Base-by-base conservation (phyloP, 345 rosid species). In the Linum lewisii region DNA sequence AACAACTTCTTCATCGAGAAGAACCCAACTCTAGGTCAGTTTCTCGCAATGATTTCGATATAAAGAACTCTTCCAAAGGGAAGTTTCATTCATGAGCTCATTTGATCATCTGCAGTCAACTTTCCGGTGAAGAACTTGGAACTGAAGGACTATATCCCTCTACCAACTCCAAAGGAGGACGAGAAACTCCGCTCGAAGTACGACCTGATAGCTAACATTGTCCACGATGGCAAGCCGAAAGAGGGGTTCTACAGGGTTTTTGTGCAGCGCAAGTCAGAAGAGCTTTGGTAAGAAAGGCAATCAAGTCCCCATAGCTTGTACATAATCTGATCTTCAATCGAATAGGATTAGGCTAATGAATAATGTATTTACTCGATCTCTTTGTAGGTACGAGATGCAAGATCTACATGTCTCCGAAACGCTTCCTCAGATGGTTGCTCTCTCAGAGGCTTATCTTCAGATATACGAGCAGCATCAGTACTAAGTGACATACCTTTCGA, bases 261-360 rank as follows among this genome's bases (percentile, higher is more conserved):
- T 77, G 99, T 94, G 78, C 99, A 94, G 70, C 79, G 95, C 49
- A 94, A 85, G 77, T 94, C 97, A 7, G 96, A 90, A 80, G 95
- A 88, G 63, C 79, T 80, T 65, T 92, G 97, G 96, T 88, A 82
- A 61, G 50, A 7, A 42, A 42, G 15, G 13, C 13, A 9, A 42
- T 42, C 47, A 1, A 11, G 16, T 1, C 18, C 47, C 47, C 2
- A 42, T 16, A 1, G 47, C 18, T 4, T 42, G 7, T 4, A 29
- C 34, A 8, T 29, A 29, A 29, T 60, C 55, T 25, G 13, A 36
- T 50, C 44, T 42, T 51, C 6, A 9, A 45, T 21, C n/a, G n/a
- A n/a, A n/a, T n/a, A n/a, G n/a, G n/a, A n/a, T 58, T 9, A 37
- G 51, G 51, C 20, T 45, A 34, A 6, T 18, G 51, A 36, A 36